Percentiles rank a stretch among this genome's conserved stretches.
phyloP scores from a whole-genome alignment of 2,329 filamentous ascomycete genomes.

The Microcyclosporella mali region DNA sequence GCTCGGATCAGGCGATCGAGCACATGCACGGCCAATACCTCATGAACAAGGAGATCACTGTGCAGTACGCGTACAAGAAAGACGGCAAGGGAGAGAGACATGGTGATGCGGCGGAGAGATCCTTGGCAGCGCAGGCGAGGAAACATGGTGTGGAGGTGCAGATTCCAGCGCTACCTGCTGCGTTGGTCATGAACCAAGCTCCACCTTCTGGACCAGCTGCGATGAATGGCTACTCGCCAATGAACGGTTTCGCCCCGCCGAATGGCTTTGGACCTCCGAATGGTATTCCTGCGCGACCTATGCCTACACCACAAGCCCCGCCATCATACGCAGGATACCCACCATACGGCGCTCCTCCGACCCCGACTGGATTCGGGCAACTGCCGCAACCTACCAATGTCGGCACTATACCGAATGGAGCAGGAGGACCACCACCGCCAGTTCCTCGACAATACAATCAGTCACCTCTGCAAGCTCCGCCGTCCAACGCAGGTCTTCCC shows the following conservation, averaged over 20 bases:
- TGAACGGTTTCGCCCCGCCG: slow-evolving; percentile 28
- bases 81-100: slow-evolving; percentile 96
- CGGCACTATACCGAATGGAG: slow-evolving; percentile 11
- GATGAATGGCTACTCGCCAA: slow-evolving; percentile 28
- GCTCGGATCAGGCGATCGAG: slow-evolving; percentile 80
- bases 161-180: slow-evolving; percentile 67
- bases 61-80: slow-evolving; percentile 99
- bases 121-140: slow-evolving; percentile 85
- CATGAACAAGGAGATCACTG: slow-evolving; percentile 91
- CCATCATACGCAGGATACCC: background rate
- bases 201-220: slow-evolving; percentile 39
- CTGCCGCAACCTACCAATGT: slow-evolving; percentile 13
- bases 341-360: slow-evolving; percentile 13
- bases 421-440: slow-evolving; percentile 7
- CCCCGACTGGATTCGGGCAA: slow-evolving; percentile 13
- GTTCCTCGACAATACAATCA: slow-evolving; percentile 26
- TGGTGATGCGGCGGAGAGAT: slow-evolving; percentile 86
- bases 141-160: slow-evolving; percentile 88
- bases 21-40: slow-evolving; percentile 96
- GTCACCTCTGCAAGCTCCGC: slow-evolving; percentile 53
- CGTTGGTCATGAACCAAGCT: slow-evolving; percentile 52
- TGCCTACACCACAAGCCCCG: slow-evolving; percentile 2
- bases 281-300: slow-evolving; percentile 28
- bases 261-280: slow-evolving; percentile 31
- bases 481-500: slow-evolving; percentile 55